phyloP scores from a whole-genome alignment of 768 basidiomycete species.

The Dendrothele bispora region DNA sequence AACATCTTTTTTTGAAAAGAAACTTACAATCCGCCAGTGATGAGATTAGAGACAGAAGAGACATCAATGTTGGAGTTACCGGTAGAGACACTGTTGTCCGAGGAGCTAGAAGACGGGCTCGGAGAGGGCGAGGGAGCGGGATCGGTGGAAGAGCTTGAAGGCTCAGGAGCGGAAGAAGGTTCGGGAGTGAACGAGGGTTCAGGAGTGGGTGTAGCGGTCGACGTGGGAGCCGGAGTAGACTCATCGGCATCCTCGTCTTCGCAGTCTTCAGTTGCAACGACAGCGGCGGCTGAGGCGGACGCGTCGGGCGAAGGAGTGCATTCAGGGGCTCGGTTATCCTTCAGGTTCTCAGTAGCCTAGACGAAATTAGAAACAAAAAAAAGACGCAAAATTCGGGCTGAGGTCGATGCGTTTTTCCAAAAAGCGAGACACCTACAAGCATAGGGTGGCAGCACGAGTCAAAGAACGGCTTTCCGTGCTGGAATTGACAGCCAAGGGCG shows the following conservation, averaged over 20 bases:
- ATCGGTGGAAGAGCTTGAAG: constrained; percentile 9
- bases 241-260: constrained; percentile 19
- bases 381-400: neutral
- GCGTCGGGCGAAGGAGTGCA: constrained; percentile 46
- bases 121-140: neutral
- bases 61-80: no score
- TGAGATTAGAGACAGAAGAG: constrained; percentile 9
- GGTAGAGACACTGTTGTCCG: no score
- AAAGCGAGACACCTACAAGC: constrained; percentile 39
- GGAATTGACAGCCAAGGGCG: constrained; percentile 47
- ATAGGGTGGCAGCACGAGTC: constrained; percentile 72
- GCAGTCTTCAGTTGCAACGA: constrained; percentile 25
- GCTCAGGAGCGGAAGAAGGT: constrained; percentile 11
- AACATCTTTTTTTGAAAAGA: no score
- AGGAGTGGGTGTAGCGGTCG: constrained; percentile 16
- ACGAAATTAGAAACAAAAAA: constrained; percentile 2
- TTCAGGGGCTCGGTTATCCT: constrained; percentile 43
- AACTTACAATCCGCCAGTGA: constrained; percentile 49
- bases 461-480: constrained; percentile 59
- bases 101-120: neutral
- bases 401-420: constrained; percentile 2
- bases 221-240: constrained; percentile 11
- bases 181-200: constrained; percentile 14
- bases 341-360: constrained; percentile 52
- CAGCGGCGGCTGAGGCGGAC: constrained; percentile 22